Base-by-base conservation (phyloP, 2,329 filamentous ascomycete species). In the Sporothrix brunneoviolacea region DNA sequence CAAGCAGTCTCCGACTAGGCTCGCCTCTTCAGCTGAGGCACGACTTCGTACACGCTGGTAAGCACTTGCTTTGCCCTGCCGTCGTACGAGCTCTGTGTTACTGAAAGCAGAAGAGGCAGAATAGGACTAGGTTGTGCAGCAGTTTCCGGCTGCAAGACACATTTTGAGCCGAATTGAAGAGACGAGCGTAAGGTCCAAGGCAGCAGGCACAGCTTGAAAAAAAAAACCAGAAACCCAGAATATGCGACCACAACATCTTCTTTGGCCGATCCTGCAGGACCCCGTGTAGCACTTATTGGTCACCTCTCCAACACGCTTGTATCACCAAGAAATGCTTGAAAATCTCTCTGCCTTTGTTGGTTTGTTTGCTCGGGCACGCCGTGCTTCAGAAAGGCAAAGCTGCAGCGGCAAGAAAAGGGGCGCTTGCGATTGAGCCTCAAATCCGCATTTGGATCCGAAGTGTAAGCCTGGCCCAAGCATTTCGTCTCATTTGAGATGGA, bases 221-320 rank as follows among this genome's bases (percentile, higher is more conserved):
- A 15, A 33, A 15, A 4, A 33, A 33, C 7, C 32, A 33, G n/a
- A n/a, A n/a, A n/a, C n/a, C n/a, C 32, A 33, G 7, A 33, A 15
- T 4, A 8, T 33, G 32, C 32, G 32, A 13, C 10, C n/a, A 18
- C 35, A n/a, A n/a, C 32, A 35, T 35, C 21, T 40, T 33, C 24
- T 37, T 35, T 47, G 43, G 18, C 49, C 49, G 49, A 51, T 51
- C 32, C 43, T 51, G 50, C 50, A 47, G 43, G 37, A 43, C 37
- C 37, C 43, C 38, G 38, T 21, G 50, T 51, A 35, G 43, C 35
- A 51, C 43, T 42, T 37, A 43, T 43, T 47, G 43, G 30, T 8
- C 32, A 10, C n/a, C n/a, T n/a, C n/a, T n/a, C n/a, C n/a, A 12
- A 19, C 4, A 28, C 37, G 30, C 27, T 28, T 18, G 42, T 51